A percentile compares a stretch with the other conserved stretches of the same genome.
Evolutionary conservation across 148 eudicot species (phyloP).

Genomic region (Talinum fruticosum): DNA sequence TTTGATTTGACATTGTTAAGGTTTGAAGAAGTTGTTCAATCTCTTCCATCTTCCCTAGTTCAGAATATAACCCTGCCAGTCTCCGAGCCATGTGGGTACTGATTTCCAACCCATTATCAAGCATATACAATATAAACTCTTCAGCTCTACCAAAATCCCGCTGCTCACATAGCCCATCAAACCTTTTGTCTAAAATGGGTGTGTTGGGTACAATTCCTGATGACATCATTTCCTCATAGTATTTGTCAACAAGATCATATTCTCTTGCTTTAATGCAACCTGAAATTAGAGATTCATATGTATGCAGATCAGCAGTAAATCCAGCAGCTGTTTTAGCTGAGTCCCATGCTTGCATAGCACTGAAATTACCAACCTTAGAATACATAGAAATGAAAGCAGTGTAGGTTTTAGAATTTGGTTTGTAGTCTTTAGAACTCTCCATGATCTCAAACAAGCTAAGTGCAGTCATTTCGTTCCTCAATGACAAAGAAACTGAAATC

Average conservation of each 20-base stretch:
- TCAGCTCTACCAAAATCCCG: conserved; percentile 26
- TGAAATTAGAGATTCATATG: conserved; percentile 39
- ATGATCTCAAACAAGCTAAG: conserved; percentile 53
- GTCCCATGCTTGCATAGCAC: conserved; percentile 43
- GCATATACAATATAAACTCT: conserved; percentile 28
- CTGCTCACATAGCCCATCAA: conserved; percentile 32
- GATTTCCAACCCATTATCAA: conserved; percentile 27
- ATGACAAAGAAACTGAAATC: conserved; percentile 35
- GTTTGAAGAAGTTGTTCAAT: conserved; percentile 38
- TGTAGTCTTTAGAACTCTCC: conserved; percentile 41
- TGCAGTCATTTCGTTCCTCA: conserved; percentile 42
- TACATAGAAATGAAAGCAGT: conserved; percentile 39
- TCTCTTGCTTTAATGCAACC: conserved; percentile 31
- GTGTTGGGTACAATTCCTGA: conserved; percentile 40
- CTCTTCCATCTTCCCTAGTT: conserved; percentile 31
- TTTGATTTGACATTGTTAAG: conserved; percentile 29
- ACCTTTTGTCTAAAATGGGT: conserved; percentile 34
- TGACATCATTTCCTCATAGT: conserved; percentile 42
- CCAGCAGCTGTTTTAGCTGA: conserved; percentile 36
- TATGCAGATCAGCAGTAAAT: conserved; percentile 36
- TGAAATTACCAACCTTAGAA: conserved; percentile 40
- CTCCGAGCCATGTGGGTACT: conserved; percentile 23
- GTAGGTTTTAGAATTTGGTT: conserved; percentile 44
- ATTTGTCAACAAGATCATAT: conserved; percentile 33
- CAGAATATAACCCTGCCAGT: conserved; percentile 30